These are phyloP conservation scores for Trypanosoma mega DNA, from an alignment of 208 protist genomes.

Conservation along the genomic window DNA sequence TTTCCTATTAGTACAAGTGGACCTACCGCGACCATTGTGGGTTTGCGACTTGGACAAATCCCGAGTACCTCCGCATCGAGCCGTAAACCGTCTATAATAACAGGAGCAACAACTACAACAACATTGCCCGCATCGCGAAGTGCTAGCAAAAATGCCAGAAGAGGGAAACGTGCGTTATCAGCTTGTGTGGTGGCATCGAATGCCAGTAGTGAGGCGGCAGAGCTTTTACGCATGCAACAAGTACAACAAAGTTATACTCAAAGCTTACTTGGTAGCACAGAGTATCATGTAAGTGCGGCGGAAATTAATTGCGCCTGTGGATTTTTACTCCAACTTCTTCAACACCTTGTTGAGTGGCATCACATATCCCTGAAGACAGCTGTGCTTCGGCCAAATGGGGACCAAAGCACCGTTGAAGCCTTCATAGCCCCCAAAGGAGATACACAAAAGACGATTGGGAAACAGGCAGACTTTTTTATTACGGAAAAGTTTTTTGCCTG, in stretches of 20 bases:
- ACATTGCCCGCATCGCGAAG: background rate
- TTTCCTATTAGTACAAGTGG: constrained; percentile 60
- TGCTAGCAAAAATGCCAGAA: background rate
- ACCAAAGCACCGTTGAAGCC: constrained; percentile 44
- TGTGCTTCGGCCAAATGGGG: constrained; percentile 48
- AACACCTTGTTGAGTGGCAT: constrained; percentile 42
- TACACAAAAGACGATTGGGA: constrained; percentile 7
- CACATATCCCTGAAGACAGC: constrained; percentile 33
- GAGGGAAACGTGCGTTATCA: background rate
- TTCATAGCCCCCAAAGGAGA: constrained; percentile 1
- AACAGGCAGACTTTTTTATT: constrained; percentile 61
- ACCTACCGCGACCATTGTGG: constrained; percentile 50
- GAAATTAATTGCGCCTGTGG: constrained; percentile 82
- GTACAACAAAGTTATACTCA: constrained; percentile 25
- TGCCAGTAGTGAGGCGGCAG: constrained; percentile 5
- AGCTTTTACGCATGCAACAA: constrained; percentile 1
- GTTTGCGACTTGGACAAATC: constrained; percentile 58
- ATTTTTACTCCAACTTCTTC: constrained; percentile 49
- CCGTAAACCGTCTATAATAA: background rate
- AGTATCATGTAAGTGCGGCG: constrained; percentile 34
- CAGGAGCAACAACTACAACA: background rate
- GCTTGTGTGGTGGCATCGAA: background rate
- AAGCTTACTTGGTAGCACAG: constrained; percentile 17
- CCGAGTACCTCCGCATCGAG: constrained; percentile 15
- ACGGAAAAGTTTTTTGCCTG: constrained; percentile 64